Percentiles rank a stretch among this genome's conserved stretches.
Evolutionary conservation across 805 yeast genomes (phyloP).

Genomic region (Ogataea methylovora): DNA sequence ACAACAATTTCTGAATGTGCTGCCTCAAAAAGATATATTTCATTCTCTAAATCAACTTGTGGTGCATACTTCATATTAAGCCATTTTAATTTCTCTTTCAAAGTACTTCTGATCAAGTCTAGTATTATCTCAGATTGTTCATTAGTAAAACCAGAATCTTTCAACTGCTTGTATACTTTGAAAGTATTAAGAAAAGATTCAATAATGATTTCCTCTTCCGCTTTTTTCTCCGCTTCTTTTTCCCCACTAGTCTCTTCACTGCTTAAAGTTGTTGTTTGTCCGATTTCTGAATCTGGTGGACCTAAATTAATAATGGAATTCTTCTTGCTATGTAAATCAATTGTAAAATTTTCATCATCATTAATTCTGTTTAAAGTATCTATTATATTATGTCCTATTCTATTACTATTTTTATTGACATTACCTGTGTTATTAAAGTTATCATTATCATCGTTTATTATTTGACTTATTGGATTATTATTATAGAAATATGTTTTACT

Average conservation of each 20-base stretch:
- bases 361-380: slow-evolving; percentile 20
- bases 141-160: slow-evolving; percentile 49
- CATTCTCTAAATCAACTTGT: slow-evolving; percentile 73
- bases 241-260: neutral
- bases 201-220: slow-evolving; percentile 15
- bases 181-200: slow-evolving; percentile 53
- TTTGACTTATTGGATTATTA: too few species aligned
- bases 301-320: neutral
- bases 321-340: slow-evolving; percentile 6
- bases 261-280: slow-evolving; percentile 1
- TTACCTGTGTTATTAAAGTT: slow-evolving; percentile 3
- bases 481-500: too few species aligned
- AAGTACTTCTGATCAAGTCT: slow-evolving; percentile 28
- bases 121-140: slow-evolving; percentile 56
- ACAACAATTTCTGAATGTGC: slow-evolving; percentile 82
- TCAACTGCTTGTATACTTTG: slow-evolving; percentile 45
- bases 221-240: neutral
- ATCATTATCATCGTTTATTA: slow-evolving; percentile 2
- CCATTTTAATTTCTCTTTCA: slow-evolving; percentile 34
- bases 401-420: neutral
- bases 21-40: slow-evolving; percentile 81
- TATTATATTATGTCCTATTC: slow-evolving; percentile 19
- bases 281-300: slow-evolving; percentile 6
- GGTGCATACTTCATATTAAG: slow-evolving; percentile 42
- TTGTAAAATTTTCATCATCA: slow-evolving; percentile 14